Conservation (phyloP, 208 protist genomes). For the Lotmaria passim region DNA sequence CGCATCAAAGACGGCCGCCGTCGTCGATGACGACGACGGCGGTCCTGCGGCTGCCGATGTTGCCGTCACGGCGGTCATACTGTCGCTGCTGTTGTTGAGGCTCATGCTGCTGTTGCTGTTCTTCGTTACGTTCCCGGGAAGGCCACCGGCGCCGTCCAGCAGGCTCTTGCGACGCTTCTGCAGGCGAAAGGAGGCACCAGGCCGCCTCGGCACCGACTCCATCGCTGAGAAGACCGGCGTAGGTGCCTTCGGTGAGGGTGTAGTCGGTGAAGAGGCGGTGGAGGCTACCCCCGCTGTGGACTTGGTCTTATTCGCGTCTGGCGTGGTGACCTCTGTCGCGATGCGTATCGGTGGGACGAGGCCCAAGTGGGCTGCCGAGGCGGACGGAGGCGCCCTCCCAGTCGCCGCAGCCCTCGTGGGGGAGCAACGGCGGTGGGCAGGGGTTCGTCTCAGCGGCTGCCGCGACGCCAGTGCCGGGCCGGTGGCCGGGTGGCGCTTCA, state of each 20-base stretch:
- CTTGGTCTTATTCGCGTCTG: background rate
- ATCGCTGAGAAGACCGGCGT: slow-evolving; percentile 27
- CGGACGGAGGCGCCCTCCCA: too few species aligned
- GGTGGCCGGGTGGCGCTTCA: background rate
- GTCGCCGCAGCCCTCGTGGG: too few species aligned
- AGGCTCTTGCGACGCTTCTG: slow-evolving; percentile 9
- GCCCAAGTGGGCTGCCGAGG: too few species aligned
- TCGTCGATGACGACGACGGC: background rate
- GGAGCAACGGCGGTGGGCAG: background rate
- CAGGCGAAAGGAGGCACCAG: slow-evolving; percentile 7
- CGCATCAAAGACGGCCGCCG: background rate
- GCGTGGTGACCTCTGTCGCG: background rate
- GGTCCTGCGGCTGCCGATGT: background rate
- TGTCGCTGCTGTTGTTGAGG: background rate
- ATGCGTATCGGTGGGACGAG: background rate
- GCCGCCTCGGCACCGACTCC: slow-evolving; percentile 20
- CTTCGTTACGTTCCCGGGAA: background rate
- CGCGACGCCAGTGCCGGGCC: background rate
- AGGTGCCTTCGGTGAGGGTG: background rate
- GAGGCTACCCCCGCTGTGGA: background rate
- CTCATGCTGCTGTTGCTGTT: too few species aligned
- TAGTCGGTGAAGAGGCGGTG: slow-evolving; percentile 1
- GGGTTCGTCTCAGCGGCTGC: background rate
- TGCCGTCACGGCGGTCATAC: background rate
- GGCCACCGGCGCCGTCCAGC: background rate